Evolutionary conservation across 352 stramenopile species (phyloP).

Genomic region (Globisporangium nagaii): DNA sequence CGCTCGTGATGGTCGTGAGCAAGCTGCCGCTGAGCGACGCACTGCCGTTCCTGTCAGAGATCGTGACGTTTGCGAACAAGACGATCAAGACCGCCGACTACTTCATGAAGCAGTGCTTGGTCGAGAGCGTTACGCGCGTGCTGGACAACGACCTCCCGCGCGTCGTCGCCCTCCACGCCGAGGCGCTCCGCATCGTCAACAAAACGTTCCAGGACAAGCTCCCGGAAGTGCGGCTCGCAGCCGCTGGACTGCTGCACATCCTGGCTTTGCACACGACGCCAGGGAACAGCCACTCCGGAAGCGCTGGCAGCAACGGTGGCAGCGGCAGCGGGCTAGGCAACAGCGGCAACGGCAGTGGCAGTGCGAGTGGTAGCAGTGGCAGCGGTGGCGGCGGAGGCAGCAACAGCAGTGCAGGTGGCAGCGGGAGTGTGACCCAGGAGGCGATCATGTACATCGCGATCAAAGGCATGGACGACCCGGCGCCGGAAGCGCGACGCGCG

Average conservation of each 20-base stretch:
- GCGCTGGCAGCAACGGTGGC: not conserved
- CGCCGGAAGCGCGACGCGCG: slow-evolving; percentile 53
- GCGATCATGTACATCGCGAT: slow-evolving; percentile 58
- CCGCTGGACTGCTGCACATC: slow-evolving; percentile 56
- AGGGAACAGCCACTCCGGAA: slow-evolving; percentile 9
- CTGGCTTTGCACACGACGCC: slow-evolving; percentile 47
- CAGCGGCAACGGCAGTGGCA: slow-evolving; percentile 5
- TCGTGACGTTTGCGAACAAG: slow-evolving; percentile 56
- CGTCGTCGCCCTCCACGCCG: slow-evolving; percentile 39
- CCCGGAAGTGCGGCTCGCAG: slow-evolving; percentile 61
- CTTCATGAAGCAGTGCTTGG: slow-evolving; percentile 73
- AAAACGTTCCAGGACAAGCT: slow-evolving; percentile 74
- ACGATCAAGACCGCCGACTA: slow-evolving; percentile 60
- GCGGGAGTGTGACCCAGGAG: slow-evolving; percentile 48
- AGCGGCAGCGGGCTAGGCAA: slow-evolving; percentile 13
- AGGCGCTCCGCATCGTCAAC: slow-evolving; percentile 67
- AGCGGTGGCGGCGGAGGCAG: slow-evolving; percentile 1
- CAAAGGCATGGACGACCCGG: slow-evolving; percentile 75
- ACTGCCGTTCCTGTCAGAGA: slow-evolving; percentile 60
- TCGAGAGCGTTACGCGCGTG: slow-evolving; percentile 61
- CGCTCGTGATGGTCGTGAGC: slow-evolving; percentile 65
- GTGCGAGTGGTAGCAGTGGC: slow-evolving; percentile 14
- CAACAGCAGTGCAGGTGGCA: slow-evolving; percentile 7
- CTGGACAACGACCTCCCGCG: slow-evolving; percentile 36
- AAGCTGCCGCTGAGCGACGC: slow-evolving; percentile 51